Evolutionary conservation across 1,284 basidiomycete genomes (phyloP).

Genomic region (Ganoderma sinense): DNA sequence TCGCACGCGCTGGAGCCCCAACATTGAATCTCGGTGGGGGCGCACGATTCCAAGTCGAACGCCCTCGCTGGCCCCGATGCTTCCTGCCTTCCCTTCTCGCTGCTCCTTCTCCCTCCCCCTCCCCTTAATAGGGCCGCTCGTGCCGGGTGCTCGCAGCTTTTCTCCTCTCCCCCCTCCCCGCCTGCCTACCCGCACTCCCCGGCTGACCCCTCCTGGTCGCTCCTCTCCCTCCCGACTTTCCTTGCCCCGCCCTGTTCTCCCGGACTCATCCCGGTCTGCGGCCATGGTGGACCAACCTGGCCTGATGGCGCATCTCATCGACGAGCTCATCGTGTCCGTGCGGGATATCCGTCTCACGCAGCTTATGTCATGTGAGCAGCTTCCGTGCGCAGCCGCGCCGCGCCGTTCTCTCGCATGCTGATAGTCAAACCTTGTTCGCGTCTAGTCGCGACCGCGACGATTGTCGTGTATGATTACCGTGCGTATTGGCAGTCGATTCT

Average conservation of each 20-base stretch:
- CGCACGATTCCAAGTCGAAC: not conserved
- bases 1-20: not conserved
- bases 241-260: not conserved
- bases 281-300: conserved; percentile 13
- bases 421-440: not conserved
- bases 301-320: not conserved
- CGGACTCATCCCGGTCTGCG: not conserved
- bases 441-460: conserved; percentile 31
- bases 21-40: conserved; percentile 4
- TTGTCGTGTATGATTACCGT: conserved; percentile 39
- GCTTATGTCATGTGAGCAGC: conserved; percentile 13
- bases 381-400: not conserved
- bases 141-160: not conserved
- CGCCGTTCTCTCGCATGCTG: not conserved
- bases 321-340: conserved; percentile 12
- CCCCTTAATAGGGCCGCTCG: conserved; percentile 8
- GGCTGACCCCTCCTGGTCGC: not conserved
- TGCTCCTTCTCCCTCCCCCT: not conserved
- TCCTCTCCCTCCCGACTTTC: not conserved
- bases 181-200: not conserved
- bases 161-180: not conserved
- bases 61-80: conserved; percentile 5
- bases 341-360: conserved; percentile 16
- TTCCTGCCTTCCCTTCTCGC: conserved; percentile 9
- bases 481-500: conserved; percentile 7